phyloP scores from a whole-genome alignment of 2,329 filamentous ascomycete genomes.

The Tolypocladium nubicola region DNA sequence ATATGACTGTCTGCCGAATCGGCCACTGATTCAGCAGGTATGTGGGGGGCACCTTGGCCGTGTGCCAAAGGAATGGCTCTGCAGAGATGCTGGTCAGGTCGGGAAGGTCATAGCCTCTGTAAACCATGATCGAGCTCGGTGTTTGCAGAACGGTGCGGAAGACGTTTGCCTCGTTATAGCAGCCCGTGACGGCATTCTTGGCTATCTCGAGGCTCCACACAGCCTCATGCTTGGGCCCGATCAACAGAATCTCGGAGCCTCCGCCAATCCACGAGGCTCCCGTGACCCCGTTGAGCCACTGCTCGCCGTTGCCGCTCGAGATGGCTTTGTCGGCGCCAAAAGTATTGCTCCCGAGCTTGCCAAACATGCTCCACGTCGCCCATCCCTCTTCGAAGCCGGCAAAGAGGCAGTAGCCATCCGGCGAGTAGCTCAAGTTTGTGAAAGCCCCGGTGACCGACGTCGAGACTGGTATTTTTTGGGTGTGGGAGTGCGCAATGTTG shows the following conservation, averaged over 20 bases:
- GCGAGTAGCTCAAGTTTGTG: constrained; percentile 74
- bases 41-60: constrained; percentile 68
- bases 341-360: constrained; percentile 76
- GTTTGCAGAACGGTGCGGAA: constrained; percentile 84
- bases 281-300: constrained; percentile 71
- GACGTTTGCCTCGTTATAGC: constrained; percentile 84
- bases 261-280: constrained; percentile 80
- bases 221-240: constrained; percentile 59
- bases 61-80: constrained; percentile 92
- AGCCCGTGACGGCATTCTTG: constrained; percentile 83
- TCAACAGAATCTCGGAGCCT: constrained; percentile 74
- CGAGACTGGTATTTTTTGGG: constrained; percentile 60
- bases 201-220: constrained; percentile 88
- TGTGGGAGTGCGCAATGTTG: constrained; percentile 81
- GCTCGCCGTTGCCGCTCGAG: constrained; percentile 59
- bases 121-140: constrained; percentile 79
- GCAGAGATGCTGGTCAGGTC: constrained; percentile 87
- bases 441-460: constrained; percentile 56
- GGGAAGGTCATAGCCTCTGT: constrained; percentile 83
- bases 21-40: constrained; percentile 94
- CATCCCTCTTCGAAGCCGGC: constrained; percentile 87
- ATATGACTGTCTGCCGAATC: constrained; percentile 76
- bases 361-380: constrained; percentile 96
- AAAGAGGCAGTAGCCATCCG: constrained; percentile 93
- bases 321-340: constrained; percentile 61